Base-by-base conservation (phyloP, 2,329 filamentous ascomycete genomes). In the Neurospora sp. region DNA sequence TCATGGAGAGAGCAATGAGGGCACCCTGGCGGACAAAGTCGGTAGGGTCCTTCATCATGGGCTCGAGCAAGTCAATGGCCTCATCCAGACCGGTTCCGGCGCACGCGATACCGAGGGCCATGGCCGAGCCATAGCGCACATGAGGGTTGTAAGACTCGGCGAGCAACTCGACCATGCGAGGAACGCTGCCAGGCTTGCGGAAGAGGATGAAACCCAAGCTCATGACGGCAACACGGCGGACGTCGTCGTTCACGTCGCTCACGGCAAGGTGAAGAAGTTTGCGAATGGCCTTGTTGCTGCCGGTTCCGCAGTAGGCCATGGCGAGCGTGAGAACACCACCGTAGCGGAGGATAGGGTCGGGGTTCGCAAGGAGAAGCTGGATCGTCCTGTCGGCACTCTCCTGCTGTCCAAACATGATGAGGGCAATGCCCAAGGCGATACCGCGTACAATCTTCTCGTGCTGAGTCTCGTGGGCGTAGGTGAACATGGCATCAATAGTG, bases 291-390 rank as follows among this genome's bases (percentile, higher is more conserved):
- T 98, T 98, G 86, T 99, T 99, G 87, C 94, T 97, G 74, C 95
- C 93, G 52, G 93, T 97, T 70, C 96, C 96, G 78, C 95, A 97
- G 83, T 99, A 99, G 19, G 96, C 96, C 78, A 99, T 85, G 68
- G 96, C 96, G 70, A 99, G 93, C n/a, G 96, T 97, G 89, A 99
- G 93, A 80, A 99, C 97, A 84, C 96, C 96, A 79, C 96, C 96
- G 76, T 99, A 99, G 74, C 96, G 90, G 72, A 99, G 85, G 8
- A 93, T 95, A 75, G 96, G 93, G 78, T 99, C 95, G 1, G 96
- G 92, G 76, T 99, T 96, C 73, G 93, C 93, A 42, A 99, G 86
- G 1, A 99, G 89, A 67, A 93, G 93, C 78, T 97, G 95, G 74
- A 99, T 96, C 76, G 98, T 87, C 77, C 96, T 92, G 80, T 99